Percentiles rank a stretch among this genome's conserved stretches.
These are phyloP conservation scores for Dillenia turbinata DNA, from an alignment of 164 flowering plant genomes.

Conservation along the genomic window DNA sequence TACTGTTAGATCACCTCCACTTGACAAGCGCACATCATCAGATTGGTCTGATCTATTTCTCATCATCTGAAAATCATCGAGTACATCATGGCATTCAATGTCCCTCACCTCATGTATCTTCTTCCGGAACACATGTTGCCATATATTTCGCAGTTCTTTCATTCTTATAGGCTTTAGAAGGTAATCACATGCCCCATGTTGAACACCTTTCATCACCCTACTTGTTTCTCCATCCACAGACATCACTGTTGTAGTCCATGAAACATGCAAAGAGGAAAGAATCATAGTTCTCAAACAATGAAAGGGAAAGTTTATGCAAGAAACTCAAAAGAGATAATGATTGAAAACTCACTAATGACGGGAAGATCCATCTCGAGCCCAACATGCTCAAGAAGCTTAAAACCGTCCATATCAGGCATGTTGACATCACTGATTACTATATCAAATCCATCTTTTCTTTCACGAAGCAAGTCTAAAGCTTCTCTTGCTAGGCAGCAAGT, in stretches of 20 bases:
- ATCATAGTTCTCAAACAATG: not conserved
- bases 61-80: conserved; percentile 40
- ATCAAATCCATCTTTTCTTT: conserved; percentile 80
- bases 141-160: conserved; percentile 94
- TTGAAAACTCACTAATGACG: conserved; percentile 71
- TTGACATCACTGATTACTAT: conserved; percentile 97
- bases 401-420: conserved; percentile 99
- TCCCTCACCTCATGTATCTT: conserved; percentile 78
- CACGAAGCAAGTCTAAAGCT: conserved; percentile 78
- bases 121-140: conserved; percentile 96
- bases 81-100: conserved; percentile 49
- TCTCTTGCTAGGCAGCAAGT: conserved; percentile 82
- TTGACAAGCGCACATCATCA: conserved; percentile 36
- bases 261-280: not conserved
- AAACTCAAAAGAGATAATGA: not conserved
- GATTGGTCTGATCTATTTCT: conserved; percentile 38
- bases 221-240: conserved; percentile 98
- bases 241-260: conserved; percentile 68
- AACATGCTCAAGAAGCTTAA: conserved; percentile 90
- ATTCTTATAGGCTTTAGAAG: conserved; percentile 95
- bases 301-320: not conserved
- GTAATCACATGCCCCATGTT: conserved; percentile 98
- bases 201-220: conserved; percentile 97
- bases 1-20: conserved; percentile 45
- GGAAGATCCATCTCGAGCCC: conserved; percentile 99